Evolutionary conservation across 1,139 yeast genomes (phyloP).

Genomic region (Hyphopichia fennica): DNA sequence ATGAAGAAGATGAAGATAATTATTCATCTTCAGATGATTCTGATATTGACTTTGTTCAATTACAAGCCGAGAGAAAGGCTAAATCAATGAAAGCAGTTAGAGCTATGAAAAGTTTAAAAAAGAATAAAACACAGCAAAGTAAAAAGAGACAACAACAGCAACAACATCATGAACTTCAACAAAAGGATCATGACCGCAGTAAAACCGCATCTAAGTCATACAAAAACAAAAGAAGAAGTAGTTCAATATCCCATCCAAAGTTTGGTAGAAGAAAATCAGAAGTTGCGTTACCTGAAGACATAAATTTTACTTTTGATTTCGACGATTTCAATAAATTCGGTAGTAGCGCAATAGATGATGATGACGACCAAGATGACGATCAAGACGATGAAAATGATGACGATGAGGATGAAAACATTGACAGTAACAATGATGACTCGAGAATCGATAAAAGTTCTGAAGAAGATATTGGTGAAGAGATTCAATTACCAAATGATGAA

Average conservation of each 20-base stretch:
- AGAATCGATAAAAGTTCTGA: slow-evolving; percentile 30
- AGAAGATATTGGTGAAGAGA: slow-evolving; percentile 75
- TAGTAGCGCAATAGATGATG: slow-evolving; percentile 15
- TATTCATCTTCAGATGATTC: slow-evolving; percentile 62
- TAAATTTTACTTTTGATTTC: slow-evolving; percentile 60
- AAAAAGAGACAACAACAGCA: slow-evolving; percentile 7
- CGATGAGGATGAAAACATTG: slow-evolving; percentile 8
- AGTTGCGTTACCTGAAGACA: slow-evolving; percentile 47
- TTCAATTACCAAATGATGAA: slow-evolving; percentile 18
- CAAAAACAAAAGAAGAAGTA: slow-evolving; percentile 14
- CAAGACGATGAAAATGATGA: slow-evolving; percentile 9
- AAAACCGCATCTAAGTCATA: not conserved
- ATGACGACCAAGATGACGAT: slow-evolving; percentile 13
- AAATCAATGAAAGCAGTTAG: slow-evolving; percentile 51
- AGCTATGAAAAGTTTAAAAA: slow-evolving; percentile 30
- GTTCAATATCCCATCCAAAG: slow-evolving; percentile 23
- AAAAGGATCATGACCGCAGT: not conserved
- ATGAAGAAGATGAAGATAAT: slow-evolving; percentile 30
- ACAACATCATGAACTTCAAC: not conserved
- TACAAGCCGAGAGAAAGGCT: slow-evolving; percentile 67
- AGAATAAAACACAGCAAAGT: slow-evolving; percentile 8
- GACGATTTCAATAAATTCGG: slow-evolving; percentile 28
- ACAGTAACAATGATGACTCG: slow-evolving; percentile 5
- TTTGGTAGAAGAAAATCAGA: slow-evolving; percentile 42
- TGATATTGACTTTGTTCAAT: slow-evolving; percentile 67